phyloP scores from a whole-genome alignment of 2,329 filamentous ascomycete species.

The Penicillium crustosum region DNA sequence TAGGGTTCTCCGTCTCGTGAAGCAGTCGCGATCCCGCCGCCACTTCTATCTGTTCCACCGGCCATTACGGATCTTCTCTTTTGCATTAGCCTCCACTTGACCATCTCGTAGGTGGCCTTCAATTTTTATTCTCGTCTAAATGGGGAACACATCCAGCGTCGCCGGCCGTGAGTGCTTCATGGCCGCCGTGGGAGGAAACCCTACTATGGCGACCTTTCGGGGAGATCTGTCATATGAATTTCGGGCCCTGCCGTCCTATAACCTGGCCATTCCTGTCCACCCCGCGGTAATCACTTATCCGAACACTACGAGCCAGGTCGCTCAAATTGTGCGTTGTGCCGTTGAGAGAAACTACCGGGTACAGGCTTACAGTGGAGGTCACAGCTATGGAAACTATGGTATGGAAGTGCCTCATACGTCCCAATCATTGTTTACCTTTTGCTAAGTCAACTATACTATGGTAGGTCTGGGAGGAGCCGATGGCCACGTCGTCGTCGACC shows the following conservation, averaged over 20 bases:
- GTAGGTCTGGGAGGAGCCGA: constrained; percentile 37
- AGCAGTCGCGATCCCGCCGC: background rate
- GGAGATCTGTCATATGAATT: constrained; percentile 23
- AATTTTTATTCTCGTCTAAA: background rate
- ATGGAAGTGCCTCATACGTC: constrained; percentile 10
- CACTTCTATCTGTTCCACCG: background rate
- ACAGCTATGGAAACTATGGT: constrained; percentile 45
- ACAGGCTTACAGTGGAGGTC: constrained; percentile 25
- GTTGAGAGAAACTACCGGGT: constrained; percentile 17
- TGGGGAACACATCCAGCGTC: constrained; percentile 21
- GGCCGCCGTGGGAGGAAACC: constrained; percentile 20
- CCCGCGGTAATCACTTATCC: constrained; percentile 22
- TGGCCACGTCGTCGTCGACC: constrained; percentile 34
- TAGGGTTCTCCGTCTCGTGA: background rate
- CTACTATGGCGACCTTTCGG: constrained; percentile 17
- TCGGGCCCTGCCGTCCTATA: constrained; percentile 23
- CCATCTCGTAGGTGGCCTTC: background rate
- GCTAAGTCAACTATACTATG: background rate
- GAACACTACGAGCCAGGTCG: constrained; percentile 16
- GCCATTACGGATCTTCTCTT: too few relatives aligned
- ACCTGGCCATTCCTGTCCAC: constrained; percentile 26
- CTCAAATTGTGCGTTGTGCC: constrained; percentile 21
- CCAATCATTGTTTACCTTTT: background rate
- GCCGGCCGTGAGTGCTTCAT: constrained; percentile 23
- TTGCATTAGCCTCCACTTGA: background rate